These are phyloP conservation scores for Penicillium robsamsonii DNA, from an alignment of 495 filamentous ascomycete species.

Conservation along the genomic window DNA sequence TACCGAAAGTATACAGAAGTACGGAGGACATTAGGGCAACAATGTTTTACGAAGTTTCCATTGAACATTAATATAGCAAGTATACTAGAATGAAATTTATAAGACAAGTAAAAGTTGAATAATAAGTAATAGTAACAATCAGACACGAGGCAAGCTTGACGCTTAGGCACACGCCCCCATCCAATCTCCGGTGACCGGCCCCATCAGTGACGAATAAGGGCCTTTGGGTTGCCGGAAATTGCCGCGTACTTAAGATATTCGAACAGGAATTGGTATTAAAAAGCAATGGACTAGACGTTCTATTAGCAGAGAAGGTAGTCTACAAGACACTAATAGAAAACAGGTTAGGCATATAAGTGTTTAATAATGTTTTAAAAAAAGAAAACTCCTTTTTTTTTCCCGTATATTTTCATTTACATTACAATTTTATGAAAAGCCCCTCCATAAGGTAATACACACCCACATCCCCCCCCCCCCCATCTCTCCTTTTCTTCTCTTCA, in stretches of 20 bases:
- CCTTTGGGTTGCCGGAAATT: conserved; percentile 23
- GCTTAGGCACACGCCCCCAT: conserved; percentile 23
- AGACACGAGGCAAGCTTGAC: conserved; percentile 9
- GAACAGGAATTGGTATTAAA: conserved; percentile 4
- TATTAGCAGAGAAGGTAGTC: not conserved
- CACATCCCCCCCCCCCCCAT: conserved; percentile 22
- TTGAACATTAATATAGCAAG: not conserved
- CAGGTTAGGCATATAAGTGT: not conserved
- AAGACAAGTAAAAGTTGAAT: not conserved
- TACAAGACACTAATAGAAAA: not conserved
- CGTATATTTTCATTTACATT: not conserved
- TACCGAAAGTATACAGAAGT: not conserved
- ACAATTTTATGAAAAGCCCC: conserved; percentile 9
- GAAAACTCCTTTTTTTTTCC: not conserved
- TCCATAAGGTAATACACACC: conserved; percentile 14
- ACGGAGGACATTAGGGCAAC: not conserved
- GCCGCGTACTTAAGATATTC: conserved; percentile 14
- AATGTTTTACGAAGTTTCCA: too few species aligned
- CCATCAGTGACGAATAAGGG: conserved; percentile 15
- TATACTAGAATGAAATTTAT: not conserved
- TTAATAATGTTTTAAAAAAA: not conserved
- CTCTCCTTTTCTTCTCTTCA: conserved; percentile 22
- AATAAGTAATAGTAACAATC: not conserved
- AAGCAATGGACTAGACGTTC: not conserved
- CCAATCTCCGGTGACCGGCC: conserved; percentile 26